These are phyloP conservation scores for Effrenium voratum DNA, from an alignment of 73 alveolate species.

Conservation along the genomic window DNA sequence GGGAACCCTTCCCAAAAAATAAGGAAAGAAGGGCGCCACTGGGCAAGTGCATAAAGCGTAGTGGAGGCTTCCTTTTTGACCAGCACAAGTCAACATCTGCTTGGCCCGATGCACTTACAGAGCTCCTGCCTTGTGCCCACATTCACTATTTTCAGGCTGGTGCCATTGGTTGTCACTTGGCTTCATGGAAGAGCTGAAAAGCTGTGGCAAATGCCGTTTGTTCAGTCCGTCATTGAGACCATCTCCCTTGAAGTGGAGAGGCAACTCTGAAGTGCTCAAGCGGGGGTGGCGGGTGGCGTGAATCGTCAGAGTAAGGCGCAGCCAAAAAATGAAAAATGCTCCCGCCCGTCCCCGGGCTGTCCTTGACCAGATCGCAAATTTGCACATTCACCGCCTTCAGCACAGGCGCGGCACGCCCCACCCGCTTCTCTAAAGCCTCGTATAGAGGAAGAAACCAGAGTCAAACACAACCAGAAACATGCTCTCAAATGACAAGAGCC, in stretches of 20 bases:
- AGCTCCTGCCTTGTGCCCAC: too few relatives aligned
- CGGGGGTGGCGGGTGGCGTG: background rate
- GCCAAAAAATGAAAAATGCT: background rate
- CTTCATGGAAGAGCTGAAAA: background rate
- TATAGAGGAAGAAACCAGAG: background rate
- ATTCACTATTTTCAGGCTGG: too few relatives aligned
- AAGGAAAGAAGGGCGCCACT: too few relatives aligned
- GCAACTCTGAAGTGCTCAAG: background rate
- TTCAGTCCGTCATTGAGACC: background rate
- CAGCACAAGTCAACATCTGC: too few relatives aligned
- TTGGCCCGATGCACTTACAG: too few relatives aligned
- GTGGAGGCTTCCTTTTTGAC: too few relatives aligned
- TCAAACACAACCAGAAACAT: background rate
- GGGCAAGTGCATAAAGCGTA: too few relatives aligned
- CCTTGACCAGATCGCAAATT: conserved; percentile 86
- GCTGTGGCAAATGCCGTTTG: background rate
- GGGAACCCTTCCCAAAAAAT: too few relatives aligned
- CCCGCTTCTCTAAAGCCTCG: background rate
- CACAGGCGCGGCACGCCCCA: background rate
- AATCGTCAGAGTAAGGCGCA: background rate
- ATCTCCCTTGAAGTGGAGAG: background rate
- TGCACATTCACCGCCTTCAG: conserved; percentile 78
- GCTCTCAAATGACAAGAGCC: background rate
- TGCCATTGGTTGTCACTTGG: too few relatives aligned
- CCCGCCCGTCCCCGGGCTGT: background rate